Conservation (phyloP, 2,329 filamentous ascomycete genomes). For the Penicillium sp. region DNA sequence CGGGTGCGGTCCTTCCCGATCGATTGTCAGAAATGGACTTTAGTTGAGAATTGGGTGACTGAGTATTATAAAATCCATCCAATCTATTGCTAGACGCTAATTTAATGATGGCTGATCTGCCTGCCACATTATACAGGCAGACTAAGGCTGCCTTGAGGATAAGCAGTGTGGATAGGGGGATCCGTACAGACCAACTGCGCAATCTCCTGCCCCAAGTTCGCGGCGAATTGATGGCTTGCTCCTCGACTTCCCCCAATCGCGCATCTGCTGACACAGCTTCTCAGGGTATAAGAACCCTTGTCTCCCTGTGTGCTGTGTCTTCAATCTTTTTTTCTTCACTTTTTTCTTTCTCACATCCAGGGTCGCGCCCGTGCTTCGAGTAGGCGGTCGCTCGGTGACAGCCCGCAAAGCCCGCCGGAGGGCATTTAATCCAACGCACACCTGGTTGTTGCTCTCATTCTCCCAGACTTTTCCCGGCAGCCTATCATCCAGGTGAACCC, state of each 20-base stretch:
- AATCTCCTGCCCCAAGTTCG: slow-evolving; percentile 19
- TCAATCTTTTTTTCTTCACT: neutral
- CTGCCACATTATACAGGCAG: neutral
- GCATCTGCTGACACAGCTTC: slow-evolving; percentile 16
- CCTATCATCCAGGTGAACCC: neutral
- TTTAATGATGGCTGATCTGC: neutral
- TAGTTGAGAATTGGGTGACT: too few relatives aligned
- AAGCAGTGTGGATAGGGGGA: slow-evolving; percentile 9
- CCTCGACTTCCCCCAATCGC: slow-evolving; percentile 6
- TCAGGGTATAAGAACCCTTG: slow-evolving; percentile 10
- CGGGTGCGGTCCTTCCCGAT: too few relatives aligned
- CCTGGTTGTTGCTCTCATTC: neutral
- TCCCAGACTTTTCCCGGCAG: neutral
- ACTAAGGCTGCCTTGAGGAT: neutral
- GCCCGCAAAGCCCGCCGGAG: slow-evolving; percentile 17
- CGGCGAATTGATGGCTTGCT: slow-evolving; percentile 16
- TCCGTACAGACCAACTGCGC: slow-evolving; percentile 16
- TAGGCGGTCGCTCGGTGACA: slow-evolving; percentile 16
- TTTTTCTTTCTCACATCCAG: neutral
- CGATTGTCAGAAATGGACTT: too few relatives aligned
- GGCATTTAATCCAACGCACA: slow-evolving; percentile 1
- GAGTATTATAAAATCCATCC: too few relatives aligned
- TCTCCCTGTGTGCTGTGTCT: slow-evolving; percentile 2
- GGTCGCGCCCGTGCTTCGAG: slow-evolving; percentile 5
- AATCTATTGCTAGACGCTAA: neutral